Conservation (phyloP, 331 rosid species). For the Stylosanthes scabra region DNA sequence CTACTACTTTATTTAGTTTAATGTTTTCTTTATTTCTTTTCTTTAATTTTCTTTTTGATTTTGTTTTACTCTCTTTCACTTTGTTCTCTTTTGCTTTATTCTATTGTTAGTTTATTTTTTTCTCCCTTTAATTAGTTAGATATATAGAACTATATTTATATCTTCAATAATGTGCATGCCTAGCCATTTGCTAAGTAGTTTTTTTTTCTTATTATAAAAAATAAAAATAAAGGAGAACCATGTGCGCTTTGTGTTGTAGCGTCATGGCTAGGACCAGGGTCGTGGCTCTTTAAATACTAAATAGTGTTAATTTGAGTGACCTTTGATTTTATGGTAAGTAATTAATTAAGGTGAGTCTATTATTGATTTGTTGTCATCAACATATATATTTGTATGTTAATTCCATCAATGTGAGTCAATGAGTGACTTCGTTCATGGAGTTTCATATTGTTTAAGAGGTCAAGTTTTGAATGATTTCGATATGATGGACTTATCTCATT, state of each 20-base stretch:
- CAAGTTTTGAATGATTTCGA: neutral
- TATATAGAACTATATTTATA: constrained; percentile 21
- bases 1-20: neutral
- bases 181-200: constrained; percentile 13
- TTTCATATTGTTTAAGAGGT: constrained; percentile 14
- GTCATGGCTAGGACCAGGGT: neutral
- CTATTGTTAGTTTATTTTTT: constrained; percentile 22
- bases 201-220: constrained; percentile 27
- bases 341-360: neutral
- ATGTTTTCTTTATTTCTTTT: neutral
- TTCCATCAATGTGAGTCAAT: constrained; percentile 23
- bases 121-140: constrained; percentile 24
- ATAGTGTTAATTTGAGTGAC: neutral
- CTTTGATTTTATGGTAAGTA: neutral
- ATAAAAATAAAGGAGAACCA: constrained; percentile 38
- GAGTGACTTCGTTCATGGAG: neutral
- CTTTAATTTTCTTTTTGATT: neutral
- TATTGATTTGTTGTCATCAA: constrained; percentile 31
- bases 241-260: constrained; percentile 25
- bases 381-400: constrained; percentile 20
- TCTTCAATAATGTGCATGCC: constrained; percentile 5
- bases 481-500: neutral
- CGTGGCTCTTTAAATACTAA: neutral
- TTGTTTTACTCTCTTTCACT: constrained; percentile 30
- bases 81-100: constrained; percentile 53